Conservation (phyloP, 768 basidiomycete species). For the Pulveroboletus sp. region DNA sequence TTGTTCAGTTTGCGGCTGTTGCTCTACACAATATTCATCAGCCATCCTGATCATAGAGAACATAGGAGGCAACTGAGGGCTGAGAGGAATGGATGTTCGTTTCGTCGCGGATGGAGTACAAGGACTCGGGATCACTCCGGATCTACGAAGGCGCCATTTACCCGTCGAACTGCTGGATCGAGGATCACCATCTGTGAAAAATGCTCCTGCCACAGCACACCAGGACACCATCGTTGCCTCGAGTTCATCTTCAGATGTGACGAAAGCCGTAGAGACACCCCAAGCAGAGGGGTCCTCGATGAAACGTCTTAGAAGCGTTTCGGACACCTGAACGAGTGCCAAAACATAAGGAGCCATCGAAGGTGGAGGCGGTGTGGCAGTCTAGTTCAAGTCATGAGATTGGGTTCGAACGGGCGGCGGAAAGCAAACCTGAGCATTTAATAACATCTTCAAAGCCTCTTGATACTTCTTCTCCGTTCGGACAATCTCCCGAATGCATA, state of each 20-base stretch:
- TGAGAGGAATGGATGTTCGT: slow-evolving; percentile 2
- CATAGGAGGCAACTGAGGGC: slow-evolving; percentile 12
- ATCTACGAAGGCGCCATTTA: slow-evolving; percentile 26
- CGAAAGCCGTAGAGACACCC: slow-evolving; percentile 62
- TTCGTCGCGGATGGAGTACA: slow-evolving; percentile 3
- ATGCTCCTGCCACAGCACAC: slow-evolving; percentile 32
- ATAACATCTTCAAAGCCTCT: slow-evolving; percentile 35
- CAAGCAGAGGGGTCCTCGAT: slow-evolving; percentile 62
- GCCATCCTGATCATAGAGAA: slow-evolving; percentile 3
- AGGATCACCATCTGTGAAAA: slow-evolving; percentile 34
- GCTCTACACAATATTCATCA: slow-evolving; percentile 3
- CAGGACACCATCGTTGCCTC: slow-evolving; percentile 58
- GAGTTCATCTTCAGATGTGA: slow-evolving; percentile 49
- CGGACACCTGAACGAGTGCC: slow-evolving; percentile 49
- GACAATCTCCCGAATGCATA: slow-evolving; percentile 48
- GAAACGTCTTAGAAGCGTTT: slow-evolving; percentile 47
- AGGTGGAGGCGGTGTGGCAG: slow-evolving; percentile 44
- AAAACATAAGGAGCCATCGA: slow-evolving; percentile 52
- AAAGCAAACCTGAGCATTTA: slow-evolving; percentile 33
- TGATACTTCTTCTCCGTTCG: slow-evolving; percentile 47
- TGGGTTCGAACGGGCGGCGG: not conserved
- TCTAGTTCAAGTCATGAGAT: slow-evolving; percentile 20
- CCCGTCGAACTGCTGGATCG: slow-evolving; percentile 9
- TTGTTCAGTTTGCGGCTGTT: not conserved
- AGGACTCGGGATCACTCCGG: slow-evolving; percentile 6